These are phyloP conservation scores for Avena eriantha DNA, from an alignment of 176 grass and related monocot genomes.

Conservation along the genomic window DNA sequence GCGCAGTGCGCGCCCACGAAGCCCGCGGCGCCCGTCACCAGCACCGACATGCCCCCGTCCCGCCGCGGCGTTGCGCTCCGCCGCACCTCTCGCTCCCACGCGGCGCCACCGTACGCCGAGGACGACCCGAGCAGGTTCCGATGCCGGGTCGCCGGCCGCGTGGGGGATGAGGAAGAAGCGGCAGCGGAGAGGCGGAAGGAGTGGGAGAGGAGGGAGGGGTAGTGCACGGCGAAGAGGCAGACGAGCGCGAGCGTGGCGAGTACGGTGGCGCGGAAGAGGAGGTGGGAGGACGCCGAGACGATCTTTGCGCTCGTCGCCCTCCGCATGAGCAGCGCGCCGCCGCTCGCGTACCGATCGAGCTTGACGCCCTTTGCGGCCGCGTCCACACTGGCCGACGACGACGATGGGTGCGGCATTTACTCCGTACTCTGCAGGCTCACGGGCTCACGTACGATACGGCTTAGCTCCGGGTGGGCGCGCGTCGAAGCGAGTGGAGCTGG, in stretches of 20 bases:
- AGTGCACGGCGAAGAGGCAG: constrained; percentile 74
- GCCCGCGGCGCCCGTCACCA: constrained; percentile 76
- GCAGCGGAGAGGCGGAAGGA: constrained; percentile 56
- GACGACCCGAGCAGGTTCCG: constrained; percentile 66
- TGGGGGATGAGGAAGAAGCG: constrained; percentile 3
- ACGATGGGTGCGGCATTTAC: constrained; percentile 26
- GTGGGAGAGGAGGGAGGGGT: constrained; percentile 73
- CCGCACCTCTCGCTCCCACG: constrained; percentile 62
- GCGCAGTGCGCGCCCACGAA: constrained; percentile 93
- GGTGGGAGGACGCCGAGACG: constrained; percentile 58
- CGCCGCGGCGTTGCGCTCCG: constrained; percentile 58
- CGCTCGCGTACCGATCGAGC: constrained; percentile 55
- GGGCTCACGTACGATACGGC: constrained; percentile 4
- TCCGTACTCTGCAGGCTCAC: background rate
- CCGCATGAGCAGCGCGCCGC: constrained; percentile 52
- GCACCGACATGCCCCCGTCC: constrained; percentile 64
- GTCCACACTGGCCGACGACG: constrained; percentile 46
- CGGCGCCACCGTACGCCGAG: constrained; percentile 43
- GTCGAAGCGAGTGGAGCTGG: background rate
- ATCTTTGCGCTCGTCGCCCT: constrained; percentile 61
- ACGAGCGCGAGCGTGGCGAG: constrained; percentile 75
- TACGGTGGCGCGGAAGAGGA: constrained; percentile 75
- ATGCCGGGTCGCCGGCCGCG: constrained; percentile 35
- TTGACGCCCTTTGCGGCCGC: constrained; percentile 57
- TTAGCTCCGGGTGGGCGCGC: background rate